These are phyloP conservation scores for Leptographium wingfieldii DNA, from an alignment of 2,329 filamentous ascomycete genomes.

Conservation along the genomic window DNA sequence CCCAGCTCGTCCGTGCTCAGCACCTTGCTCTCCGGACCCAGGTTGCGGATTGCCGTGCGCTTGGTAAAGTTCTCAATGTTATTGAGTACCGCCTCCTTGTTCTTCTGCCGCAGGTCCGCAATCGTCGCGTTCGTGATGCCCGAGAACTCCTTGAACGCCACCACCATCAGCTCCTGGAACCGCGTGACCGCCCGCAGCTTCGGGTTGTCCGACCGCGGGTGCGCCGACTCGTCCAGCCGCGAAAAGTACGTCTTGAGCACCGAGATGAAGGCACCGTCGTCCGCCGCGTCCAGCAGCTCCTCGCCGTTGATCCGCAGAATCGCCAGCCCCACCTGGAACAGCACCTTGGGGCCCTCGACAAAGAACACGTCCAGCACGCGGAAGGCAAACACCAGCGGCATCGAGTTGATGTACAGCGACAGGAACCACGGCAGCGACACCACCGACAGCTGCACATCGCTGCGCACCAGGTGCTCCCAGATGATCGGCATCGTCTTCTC, in stretches of 20 bases:
- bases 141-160: slow-evolving; percentile 96
- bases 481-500: slow-evolving; percentile 97
- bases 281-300: slow-evolving; percentile 80
- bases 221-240: slow-evolving; percentile 84
- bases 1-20: slow-evolving; percentile 76
- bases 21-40: slow-evolving; percentile 91
- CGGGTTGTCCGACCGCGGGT: slow-evolving; percentile 88
- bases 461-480: slow-evolving; percentile 96
- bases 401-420: slow-evolving; percentile 97
- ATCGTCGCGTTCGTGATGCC: slow-evolving; percentile 90
- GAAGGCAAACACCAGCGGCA: slow-evolving; percentile 96
- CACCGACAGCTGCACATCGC: slow-evolving; percentile 91
- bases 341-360: slow-evolving; percentile 89
- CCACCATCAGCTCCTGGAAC: slow-evolving; percentile 98
- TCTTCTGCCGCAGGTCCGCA: slow-evolving; percentile 75
- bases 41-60: slow-evolving; percentile 86
- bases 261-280: slow-evolving; percentile 94
- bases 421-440: slow-evolving; percentile 97
- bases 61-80: slow-evolving; percentile 98
- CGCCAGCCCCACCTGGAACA: slow-evolving; percentile 95
- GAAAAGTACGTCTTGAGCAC: slow-evolving; percentile 92
- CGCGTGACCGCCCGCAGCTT: slow-evolving; percentile 88
- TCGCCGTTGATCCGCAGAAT: slow-evolving; percentile 96
- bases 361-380: slow-evolving; percentile 96
- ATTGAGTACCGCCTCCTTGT: slow-evolving; percentile 86